A percentile compares a stretch with the other conserved stretches of the same genome.
phyloP scores from a whole-genome alignment of 768 basidiomycete species.

The Macrolepiota fuliginosa region DNA sequence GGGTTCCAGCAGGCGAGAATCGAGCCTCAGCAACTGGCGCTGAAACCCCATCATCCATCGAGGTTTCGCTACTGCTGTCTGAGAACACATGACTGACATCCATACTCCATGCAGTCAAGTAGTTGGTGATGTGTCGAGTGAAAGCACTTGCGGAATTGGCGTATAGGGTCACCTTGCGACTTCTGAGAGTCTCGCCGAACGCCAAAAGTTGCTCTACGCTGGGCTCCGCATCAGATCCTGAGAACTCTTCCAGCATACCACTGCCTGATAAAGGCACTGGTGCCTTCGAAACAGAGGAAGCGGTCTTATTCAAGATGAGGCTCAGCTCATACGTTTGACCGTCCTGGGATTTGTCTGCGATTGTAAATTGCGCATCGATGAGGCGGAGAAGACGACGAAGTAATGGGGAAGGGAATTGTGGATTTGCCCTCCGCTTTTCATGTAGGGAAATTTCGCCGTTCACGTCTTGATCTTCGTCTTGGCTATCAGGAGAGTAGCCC shows the following conservation, averaged over 20 bases:
- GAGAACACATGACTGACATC: slow-evolving; percentile 80
- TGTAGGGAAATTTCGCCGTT: slow-evolving; percentile 20
- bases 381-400: slow-evolving; percentile 60
- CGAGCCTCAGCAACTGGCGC: slow-evolving; percentile 4
- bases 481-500: slow-evolving; percentile 20
- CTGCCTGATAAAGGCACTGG: slow-evolving; percentile 4
- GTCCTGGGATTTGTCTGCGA: slow-evolving; percentile 32
- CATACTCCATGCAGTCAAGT: slow-evolving; percentile 94
- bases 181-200: slow-evolving; percentile 81
- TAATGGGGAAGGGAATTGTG: slow-evolving; percentile 45
- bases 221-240: slow-evolving; percentile 67
- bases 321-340: slow-evolving; percentile 67
- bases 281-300: slow-evolving; percentile 28
- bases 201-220: slow-evolving; percentile 71
- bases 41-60: neutral
- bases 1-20: neutral
- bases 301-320: slow-evolving; percentile 61
- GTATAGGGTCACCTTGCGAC: slow-evolving; percentile 81
- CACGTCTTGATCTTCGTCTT: slow-evolving; percentile 10
- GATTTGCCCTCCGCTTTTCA: slow-evolving; percentile 36
- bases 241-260: slow-evolving; percentile 40
- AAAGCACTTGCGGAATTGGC: slow-evolving; percentile 87
- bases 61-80: slow-evolving; percentile 34
- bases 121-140: slow-evolving; percentile 89
- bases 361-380: slow-evolving; percentile 37